Percentiles rank a stretch among this genome's conserved stretches.
phyloP scores from a whole-genome alignment of 495 filamentous ascomycete genomes.

The Hypoxylon fuscum region DNA sequence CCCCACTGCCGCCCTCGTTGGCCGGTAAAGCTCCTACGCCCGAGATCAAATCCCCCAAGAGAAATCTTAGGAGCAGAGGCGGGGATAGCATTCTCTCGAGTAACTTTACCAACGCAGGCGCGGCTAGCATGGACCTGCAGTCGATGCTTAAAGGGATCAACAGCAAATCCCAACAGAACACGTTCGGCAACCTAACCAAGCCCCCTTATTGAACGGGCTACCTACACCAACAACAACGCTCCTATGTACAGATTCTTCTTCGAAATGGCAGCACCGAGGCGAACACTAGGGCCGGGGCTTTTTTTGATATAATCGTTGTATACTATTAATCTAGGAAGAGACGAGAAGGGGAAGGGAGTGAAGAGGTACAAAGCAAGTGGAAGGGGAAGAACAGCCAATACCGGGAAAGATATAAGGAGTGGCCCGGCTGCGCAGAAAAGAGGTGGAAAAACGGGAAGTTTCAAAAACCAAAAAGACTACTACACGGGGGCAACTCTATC shows the following conservation, averaged over 20 bases:
- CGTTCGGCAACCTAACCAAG: constrained; percentile 50
- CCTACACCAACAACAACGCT: constrained; percentile 15
- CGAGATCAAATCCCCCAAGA: constrained; percentile 39
- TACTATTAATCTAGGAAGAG: constrained; percentile 11
- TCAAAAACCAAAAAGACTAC: constrained; percentile 14
- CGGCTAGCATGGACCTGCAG: constrained; percentile 53
- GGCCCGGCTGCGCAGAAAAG: constrained; percentile 10
- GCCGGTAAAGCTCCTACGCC: constrained; percentile 32
- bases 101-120: constrained; percentile 41
- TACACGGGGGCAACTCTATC: constrained; percentile 35
- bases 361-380: not conserved
- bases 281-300: not conserved
- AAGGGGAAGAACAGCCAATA: not conserved
- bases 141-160: constrained; percentile 59
- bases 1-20: constrained; percentile 47
- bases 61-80: constrained; percentile 52
- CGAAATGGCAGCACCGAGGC: constrained; percentile 17
- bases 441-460: constrained; percentile 27
- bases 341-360: not conserved
- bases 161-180: constrained; percentile 52
- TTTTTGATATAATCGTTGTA: constrained; percentile 17
- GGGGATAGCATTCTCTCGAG: constrained; percentile 49
- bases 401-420: constrained; percentile 17
- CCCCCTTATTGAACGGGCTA: constrained; percentile 54
- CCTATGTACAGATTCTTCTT: constrained; percentile 21